Conservation (phyloP, 352 stramenopile species). For the Proteromonas lacertae region DNA sequence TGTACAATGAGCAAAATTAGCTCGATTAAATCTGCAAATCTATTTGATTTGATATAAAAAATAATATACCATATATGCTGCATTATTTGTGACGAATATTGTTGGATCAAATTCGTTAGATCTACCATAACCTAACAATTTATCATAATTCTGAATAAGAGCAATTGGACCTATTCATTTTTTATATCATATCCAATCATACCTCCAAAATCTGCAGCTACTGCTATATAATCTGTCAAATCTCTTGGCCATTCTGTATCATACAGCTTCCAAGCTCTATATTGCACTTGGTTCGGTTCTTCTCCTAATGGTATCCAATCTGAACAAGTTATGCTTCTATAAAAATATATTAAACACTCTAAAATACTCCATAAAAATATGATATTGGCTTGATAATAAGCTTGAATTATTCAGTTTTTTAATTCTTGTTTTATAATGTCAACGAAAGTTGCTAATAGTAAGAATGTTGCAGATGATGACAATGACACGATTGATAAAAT, state of each 20-base stretch:
- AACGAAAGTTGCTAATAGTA: no score
- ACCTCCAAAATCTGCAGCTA: slow-evolving; percentile 2
- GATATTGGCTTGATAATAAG: no score
- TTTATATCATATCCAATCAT: not conserved
- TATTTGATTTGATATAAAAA: not conserved
- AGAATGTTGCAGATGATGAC: no score
- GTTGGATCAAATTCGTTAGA: not conserved
- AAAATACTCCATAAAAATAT: no score
- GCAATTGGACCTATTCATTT: not conserved
- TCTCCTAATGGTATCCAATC: slow-evolving; percentile 1
- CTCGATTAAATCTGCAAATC: no score
- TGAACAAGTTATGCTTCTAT: no score
- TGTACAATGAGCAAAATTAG: not conserved
- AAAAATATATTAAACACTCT: no score
- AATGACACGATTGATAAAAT: no score
- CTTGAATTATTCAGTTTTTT: no score
- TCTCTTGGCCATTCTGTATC: not conserved
- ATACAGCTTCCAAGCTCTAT: slow-evolving; percentile 1
- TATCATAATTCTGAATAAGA: not conserved
- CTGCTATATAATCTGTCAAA: not conserved
- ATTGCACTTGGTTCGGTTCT: not conserved
- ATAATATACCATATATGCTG: not conserved
- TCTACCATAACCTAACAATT: not conserved
- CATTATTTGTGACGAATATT: not conserved
- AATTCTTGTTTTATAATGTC: no score